phyloP scores from a whole-genome alignment of 2,329 filamentous ascomycete genomes.

The Cordyceps fumosorosea region DNA sequence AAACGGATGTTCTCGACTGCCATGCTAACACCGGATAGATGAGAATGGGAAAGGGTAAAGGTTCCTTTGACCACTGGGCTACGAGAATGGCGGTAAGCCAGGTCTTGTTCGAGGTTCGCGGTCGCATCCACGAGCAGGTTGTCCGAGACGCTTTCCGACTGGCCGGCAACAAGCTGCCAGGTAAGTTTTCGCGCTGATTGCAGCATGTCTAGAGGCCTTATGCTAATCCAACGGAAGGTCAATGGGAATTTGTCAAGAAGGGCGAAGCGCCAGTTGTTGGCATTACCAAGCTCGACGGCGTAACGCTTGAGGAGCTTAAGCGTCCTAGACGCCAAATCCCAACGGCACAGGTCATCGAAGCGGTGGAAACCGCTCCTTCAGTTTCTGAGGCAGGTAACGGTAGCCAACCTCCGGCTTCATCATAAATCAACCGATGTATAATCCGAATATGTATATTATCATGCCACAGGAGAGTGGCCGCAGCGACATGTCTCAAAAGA shows the following conservation, averaged over 20 bases:
- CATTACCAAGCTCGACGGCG: slow-evolving; percentile 79
- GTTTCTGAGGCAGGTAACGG: slow-evolving; percentile 27
- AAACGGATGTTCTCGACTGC: not conserved
- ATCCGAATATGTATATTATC: slow-evolving; percentile 13
- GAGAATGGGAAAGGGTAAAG: slow-evolving; percentile 99
- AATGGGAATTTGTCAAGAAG: slow-evolving; percentile 92
- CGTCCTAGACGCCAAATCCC: slow-evolving; percentile 65
- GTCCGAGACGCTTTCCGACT: slow-evolving; percentile 88
- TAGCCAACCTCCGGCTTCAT: slow-evolving; percentile 28
- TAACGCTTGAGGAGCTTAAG: slow-evolving; percentile 79
- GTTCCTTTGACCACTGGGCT: slow-evolving; percentile 95
- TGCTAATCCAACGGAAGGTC: slow-evolving; percentile 40
- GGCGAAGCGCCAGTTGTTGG: slow-evolving; percentile 87
- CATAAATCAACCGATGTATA: slow-evolving; percentile 18
- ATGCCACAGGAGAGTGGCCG: not conserved
- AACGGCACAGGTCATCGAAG: slow-evolving; percentile 31
- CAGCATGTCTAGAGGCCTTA: not conserved
- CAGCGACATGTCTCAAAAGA: not conserved
- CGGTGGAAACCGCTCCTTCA: slow-evolving; percentile 20
- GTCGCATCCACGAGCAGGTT: slow-evolving; percentile 88
- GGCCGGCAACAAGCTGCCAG: slow-evolving; percentile 90
- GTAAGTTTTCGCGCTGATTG: slow-evolving; percentile 40
- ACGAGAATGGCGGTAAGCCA: slow-evolving; percentile 83
- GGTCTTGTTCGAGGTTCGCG: slow-evolving; percentile 87
- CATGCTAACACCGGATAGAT: slow-evolving; percentile 40